Evolutionary conservation across 208 protist genomes (phyloP).

Genomic region (Acanthamoeba polyphaga): DNA sequence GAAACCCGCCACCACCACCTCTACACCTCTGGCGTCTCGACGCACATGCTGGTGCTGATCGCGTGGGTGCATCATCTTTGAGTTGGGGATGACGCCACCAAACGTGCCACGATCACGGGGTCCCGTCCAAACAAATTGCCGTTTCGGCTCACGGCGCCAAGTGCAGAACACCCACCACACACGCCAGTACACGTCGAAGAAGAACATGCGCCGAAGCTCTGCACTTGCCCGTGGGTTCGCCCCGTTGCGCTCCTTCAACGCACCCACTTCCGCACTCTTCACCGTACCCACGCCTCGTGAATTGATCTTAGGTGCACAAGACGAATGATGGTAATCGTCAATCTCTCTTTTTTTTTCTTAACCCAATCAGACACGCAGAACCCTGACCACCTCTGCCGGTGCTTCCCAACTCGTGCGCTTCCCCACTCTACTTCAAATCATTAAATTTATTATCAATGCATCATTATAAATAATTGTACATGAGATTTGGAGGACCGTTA

Average conservation of each 20-base stretch:
- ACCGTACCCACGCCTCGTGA: neutral
- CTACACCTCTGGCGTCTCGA: too few relatives aligned
- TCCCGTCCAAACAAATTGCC: neutral
- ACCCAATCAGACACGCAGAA: neutral
- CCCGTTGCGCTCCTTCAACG: neutral
- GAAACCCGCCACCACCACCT: too few relatives aligned
- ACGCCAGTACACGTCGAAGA: too few relatives aligned
- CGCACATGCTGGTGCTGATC: too few relatives aligned
- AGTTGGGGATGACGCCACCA: too few relatives aligned
- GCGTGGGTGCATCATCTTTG: too few relatives aligned
- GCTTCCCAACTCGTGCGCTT: neutral
- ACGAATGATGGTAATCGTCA: neutral
- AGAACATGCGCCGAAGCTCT: neutral
- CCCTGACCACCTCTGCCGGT: neutral
- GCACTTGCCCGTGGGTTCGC: neutral
- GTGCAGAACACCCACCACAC: too few relatives aligned
- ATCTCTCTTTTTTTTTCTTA: neutral
- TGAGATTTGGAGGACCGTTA: too few relatives aligned
- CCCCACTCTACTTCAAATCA: neutral
- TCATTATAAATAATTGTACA: too few relatives aligned
- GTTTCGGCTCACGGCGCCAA: too few relatives aligned
- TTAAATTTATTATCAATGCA: too few relatives aligned
- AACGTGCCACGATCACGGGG: too few relatives aligned
- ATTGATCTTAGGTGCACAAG: neutral
- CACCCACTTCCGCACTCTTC: neutral